These are phyloP conservation scores for Pseudogymnoascus sp. DNA, from an alignment of 2,329 filamentous ascomycete genomes.

Conservation along the genomic window DNA sequence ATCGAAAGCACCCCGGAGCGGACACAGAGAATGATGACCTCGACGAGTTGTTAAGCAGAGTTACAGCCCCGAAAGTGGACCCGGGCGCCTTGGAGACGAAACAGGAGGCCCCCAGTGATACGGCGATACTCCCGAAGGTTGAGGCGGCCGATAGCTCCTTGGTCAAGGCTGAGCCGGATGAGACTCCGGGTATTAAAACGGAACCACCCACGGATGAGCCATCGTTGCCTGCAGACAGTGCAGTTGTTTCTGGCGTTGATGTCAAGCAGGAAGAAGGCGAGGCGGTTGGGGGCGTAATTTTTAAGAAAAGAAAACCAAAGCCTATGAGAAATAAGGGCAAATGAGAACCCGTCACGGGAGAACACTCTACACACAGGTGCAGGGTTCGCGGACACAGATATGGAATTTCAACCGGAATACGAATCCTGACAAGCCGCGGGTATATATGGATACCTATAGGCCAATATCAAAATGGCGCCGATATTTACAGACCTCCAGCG, in stretches of 20 bases:
- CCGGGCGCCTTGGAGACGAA: constrained; percentile 19
- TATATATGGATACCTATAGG: not conserved
- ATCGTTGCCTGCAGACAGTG: constrained; percentile 39
- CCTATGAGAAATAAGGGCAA: constrained; percentile 51
- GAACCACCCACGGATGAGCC: constrained; percentile 28
- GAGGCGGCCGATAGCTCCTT: not conserved
- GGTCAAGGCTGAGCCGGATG: not conserved
- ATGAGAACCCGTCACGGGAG: not conserved
- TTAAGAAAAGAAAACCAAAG: constrained; percentile 74
- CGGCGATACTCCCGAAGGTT: not conserved
- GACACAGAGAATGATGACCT: constrained; percentile 28
- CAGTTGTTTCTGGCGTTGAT: constrained; percentile 39
- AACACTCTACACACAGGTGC: not conserved
- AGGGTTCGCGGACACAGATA: not conserved
- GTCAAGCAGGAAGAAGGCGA: constrained; percentile 26
- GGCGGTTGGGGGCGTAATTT: constrained; percentile 49
- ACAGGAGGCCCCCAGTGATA: not conserved
- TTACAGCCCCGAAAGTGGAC: constrained; percentile 23
- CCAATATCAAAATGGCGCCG: not conserved
- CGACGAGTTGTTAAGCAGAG: constrained; percentile 33
- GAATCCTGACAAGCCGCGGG: not conserved
- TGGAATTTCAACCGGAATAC: not conserved
- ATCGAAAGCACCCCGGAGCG: constrained; percentile 28
- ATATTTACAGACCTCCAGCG: not conserved
- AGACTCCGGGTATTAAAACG: constrained; percentile 19